Evolutionary conservation across 1,284 basidiomycete species (phyloP), one percentile per base, ranked within the genome.

Genomic region (Rhodotorula sp.): DNA sequence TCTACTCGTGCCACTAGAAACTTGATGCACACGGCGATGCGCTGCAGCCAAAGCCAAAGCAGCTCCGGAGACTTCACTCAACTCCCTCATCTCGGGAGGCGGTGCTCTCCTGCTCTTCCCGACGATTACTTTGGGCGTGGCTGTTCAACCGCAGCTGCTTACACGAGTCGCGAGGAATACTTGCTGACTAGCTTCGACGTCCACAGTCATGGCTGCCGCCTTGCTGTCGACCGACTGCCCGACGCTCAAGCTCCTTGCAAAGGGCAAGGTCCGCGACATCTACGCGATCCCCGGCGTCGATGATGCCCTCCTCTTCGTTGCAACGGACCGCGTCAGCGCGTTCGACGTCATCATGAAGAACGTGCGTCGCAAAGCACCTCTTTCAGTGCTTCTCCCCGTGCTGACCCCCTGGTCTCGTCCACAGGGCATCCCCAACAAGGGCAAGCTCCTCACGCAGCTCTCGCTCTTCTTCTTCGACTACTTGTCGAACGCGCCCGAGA

Each of bases 391-490:
- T 64, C 25, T 27, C 16, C 48, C 48, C 25, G 34, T 16, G 50
- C 25, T 64, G n/a, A 19, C n/a, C 23, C n/a, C 34, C 44, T 16
- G 42, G 34, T 25, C 17, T 8, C 12, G 42, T 53, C 41, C 44
- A 64, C 81, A 95, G 95, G 93, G 93, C 25, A 93, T 98, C 70
- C 93, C 96, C 21, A 88, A 89, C 77, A 98, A 99, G 82, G 96
- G 97, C 69, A 89, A 89, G 78, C 87, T 97, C 25, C 85, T 99
- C 61, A 97, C 94, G 23, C 85, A 89, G 72, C 88, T 98, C 72
- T 97, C 95, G 23, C 84, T 91, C 61, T 98, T 96, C 85, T 99
- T 96, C 95, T 99, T 99, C 83, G 83, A 90, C 66, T 91, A 90
- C 80, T 88, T 96, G 53, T 82, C 88, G 68, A 86, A 93, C 78